Percentiles rank a stretch among this genome's conserved stretches.
Evolutionary conservation across 2,329 filamentous ascomycete genomes (phyloP).

Genomic region (Domatiomyces catenatus): DNA sequence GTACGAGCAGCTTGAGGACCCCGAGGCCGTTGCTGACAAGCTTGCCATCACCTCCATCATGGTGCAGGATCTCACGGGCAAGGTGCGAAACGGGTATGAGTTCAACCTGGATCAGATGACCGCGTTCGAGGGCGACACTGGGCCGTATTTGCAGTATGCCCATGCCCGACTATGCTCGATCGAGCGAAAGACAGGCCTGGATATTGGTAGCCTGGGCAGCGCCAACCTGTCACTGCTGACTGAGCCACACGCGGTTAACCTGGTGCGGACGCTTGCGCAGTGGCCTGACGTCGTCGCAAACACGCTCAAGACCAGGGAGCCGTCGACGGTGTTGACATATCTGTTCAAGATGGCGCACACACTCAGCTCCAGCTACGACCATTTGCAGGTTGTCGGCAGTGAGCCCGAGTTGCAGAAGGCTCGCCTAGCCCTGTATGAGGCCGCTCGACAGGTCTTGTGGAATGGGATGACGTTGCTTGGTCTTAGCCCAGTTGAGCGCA

Average conservation of each 20-base stretch:
- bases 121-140: slow-evolving; percentile 51
- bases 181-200: slow-evolving; percentile 39
- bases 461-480: slow-evolving; percentile 53
- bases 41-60: slow-evolving; percentile 90
- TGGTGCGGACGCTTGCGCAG: slow-evolving; percentile 45
- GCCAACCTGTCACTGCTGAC: slow-evolving; percentile 46
- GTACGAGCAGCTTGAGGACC: slow-evolving; percentile 78
- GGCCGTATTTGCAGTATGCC: slow-evolving; percentile 50
- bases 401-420: slow-evolving; percentile 44
- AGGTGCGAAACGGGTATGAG: slow-evolving; percentile 53
- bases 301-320: slow-evolving; percentile 51
- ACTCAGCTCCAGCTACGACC: slow-evolving; percentile 46
- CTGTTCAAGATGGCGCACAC: slow-evolving; percentile 52
- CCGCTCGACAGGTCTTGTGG: slow-evolving; percentile 46
- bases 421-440: slow-evolving; percentile 46
- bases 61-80: slow-evolving; percentile 96
- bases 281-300: slow-evolving; percentile 51
- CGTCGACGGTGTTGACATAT: slow-evolving; percentile 50
- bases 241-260: slow-evolving; percentile 46
- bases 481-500: slow-evolving; percentile 47
- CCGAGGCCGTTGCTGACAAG: slow-evolving; percentile 65
- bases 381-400: slow-evolving; percentile 45
- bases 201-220: slow-evolving; percentile 32
- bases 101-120: slow-evolving; percentile 53
- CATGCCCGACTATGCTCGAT: slow-evolving; percentile 45